Evolutionary conservation across 1,284 basidiomycete genomes (phyloP).

Genomic region (Cryptococcus amylolentus): DNA sequence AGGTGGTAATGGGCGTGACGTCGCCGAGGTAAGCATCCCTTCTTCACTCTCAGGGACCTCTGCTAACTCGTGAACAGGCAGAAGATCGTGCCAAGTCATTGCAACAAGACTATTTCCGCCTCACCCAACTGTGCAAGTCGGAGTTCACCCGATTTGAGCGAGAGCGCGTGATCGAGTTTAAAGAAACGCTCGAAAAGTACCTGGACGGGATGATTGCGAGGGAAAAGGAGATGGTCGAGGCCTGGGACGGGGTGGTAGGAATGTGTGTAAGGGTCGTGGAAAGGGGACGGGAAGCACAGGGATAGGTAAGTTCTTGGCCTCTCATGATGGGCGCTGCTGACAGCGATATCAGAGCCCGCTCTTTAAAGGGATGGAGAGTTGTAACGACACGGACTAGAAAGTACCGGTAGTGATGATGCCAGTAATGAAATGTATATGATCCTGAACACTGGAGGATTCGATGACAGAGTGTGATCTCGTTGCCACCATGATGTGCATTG

Average conservation of each 20-base stretch:
- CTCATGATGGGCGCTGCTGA: no score
- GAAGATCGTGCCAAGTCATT: constrained; percentile 76
- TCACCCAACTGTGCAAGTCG: constrained; percentile 78
- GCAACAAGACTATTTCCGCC: constrained; percentile 81
- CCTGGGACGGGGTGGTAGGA: constrained; percentile 45
- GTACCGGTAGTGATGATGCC: no score
- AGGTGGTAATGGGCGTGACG: constrained; percentile 57
- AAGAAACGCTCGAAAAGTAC: constrained; percentile 37
- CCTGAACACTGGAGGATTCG: no score
- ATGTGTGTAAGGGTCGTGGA: constrained; percentile 39
- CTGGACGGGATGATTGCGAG: constrained; percentile 39
- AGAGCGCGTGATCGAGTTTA: constrained; percentile 70
- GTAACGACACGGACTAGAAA: no score
- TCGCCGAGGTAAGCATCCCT: not conserved
- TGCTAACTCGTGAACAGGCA: constrained; percentile 55
- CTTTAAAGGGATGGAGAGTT: no score
- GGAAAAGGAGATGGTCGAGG: constrained; percentile 41
- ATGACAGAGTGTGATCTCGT: no score
- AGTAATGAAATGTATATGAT: no score
- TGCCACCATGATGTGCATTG: no score
- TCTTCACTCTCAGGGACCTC: not conserved
- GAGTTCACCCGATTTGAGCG: constrained; percentile 93
- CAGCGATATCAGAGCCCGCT: no score
- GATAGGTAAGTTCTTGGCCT: not conserved
- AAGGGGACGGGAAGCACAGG: constrained; percentile 23